Percentiles rank a stretch among this genome's conserved stretches.
phyloP scores from a whole-genome alignment of 192 early-diverging fungal species.

The Coemansia sp. region DNA sequence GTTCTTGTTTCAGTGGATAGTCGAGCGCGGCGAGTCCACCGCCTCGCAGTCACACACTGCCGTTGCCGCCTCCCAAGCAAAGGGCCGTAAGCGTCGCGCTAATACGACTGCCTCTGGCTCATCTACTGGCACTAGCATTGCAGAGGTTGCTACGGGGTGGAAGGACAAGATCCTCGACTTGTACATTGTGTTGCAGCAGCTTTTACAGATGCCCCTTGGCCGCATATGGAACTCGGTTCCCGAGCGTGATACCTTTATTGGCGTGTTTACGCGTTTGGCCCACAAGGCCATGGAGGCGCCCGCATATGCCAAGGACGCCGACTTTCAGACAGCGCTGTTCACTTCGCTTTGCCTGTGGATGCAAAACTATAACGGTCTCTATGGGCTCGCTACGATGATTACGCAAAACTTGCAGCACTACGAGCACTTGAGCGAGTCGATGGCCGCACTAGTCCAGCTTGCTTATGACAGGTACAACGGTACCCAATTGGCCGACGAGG shows the following conservation, averaged over 20 bases:
- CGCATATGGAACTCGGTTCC: conserved; percentile 65
- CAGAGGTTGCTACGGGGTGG: conserved; percentile 48
- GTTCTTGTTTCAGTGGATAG: conserved; percentile 83
- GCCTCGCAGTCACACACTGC: conserved; percentile 35
- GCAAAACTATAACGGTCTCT: conserved; percentile 77
- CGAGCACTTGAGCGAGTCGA: conserved; percentile 80
- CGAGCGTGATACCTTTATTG: conserved; percentile 51
- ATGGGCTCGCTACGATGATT: conserved; percentile 77
- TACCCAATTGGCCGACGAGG: conserved; percentile 72
- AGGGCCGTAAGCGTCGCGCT: conserved; percentile 46
- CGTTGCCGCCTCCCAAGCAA: conserved; percentile 12
- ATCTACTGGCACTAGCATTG: conserved; percentile 33
- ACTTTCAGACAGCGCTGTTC: conserved; percentile 66
- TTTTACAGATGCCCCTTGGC: conserved; percentile 60
- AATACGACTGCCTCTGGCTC: conserved; percentile 13
- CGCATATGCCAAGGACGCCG: conserved; percentile 65
- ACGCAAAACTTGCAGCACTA: conserved; percentile 85
- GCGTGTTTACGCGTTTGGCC: conserved; percentile 75
- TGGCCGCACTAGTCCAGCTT: conserved; percentile 77
- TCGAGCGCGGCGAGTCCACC: conserved; percentile 69
- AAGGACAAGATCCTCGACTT: conserved; percentile 53
- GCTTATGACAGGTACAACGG: conserved; percentile 66
- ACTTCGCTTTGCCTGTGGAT: conserved; percentile 76
- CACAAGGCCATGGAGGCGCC: conserved; percentile 84
- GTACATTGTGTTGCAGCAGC: conserved; percentile 36